Base-by-base conservation (phyloP, 345 rosid species). In the Corchorus olitorius region DNA sequence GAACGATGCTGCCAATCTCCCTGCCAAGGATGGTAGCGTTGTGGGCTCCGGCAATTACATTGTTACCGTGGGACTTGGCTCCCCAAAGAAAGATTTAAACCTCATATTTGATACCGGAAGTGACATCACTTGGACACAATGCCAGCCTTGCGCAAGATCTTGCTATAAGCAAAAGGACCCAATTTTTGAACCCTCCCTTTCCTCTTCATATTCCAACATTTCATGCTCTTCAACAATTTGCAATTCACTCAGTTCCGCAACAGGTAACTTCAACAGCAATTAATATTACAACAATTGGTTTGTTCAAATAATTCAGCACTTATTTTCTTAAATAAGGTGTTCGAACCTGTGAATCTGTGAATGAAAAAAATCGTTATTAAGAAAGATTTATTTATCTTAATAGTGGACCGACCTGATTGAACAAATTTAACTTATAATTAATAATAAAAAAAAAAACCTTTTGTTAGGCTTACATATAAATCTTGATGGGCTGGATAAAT, bases 61-160 rank as follows among this genome's bases (percentile, higher is more conserved):
- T 4, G 93, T 89, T 0, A 82, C 87, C 0, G 88, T 92, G 54
- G 93, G 91, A 46, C 59, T 92, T 14, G 97, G 94, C 48, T 81
- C 86, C 11, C 97, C 97, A 0, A 88, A 86, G 39, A 77, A 76
- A 46, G 85, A 85, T 0, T 37, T 85, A 0, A 76, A 91, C 16
- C 84, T 92, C 55, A 77, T 86, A 41, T 90, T 89, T 22, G 97
- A 90, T 74, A 90, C 94, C 0, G 97, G 94, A 8, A 90, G 97
- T 43, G 94, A 89, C 75, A 73, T 90, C 65, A 88, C 97, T 0
- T 90, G 97, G 94, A 89, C 89, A 3, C 91, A 88, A 4, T 90
- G 94, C 27, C 41, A 85, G 48, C 92, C 92, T 7, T 91, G 96
- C 41, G 85, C 55, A 4, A 22, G 1, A 59, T 77, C 62, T 65